These are phyloP conservation scores for Candida arabinofermentans DNA, from an alignment of 805 yeast genomes.

Conservation along the genomic window DNA sequence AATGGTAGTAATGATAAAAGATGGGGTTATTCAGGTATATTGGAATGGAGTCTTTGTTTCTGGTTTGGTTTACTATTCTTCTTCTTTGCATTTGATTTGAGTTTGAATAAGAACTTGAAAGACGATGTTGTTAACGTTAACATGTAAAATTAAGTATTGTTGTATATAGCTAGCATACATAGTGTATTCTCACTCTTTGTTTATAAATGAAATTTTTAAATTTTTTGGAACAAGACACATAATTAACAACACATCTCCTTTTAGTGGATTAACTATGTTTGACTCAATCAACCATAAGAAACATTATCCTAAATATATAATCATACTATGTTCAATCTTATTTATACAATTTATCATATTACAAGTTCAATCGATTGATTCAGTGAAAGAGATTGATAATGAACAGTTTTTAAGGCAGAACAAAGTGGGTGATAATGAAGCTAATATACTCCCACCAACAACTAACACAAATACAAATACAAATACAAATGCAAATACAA, in stretches of 20 bases:
- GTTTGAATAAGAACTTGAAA: conserved; percentile 15
- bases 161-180: too few species aligned
- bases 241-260: too few species aligned
- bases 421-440: background rate
- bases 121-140: conserved; percentile 7
- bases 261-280: too few species aligned
- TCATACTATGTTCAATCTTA: background rate
- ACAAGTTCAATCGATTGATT: background rate
- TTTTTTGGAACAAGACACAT: too few species aligned
- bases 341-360: background rate
- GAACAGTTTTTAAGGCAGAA: conserved; percentile 1
- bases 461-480: background rate
- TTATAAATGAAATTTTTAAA: background rate
- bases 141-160: too few species aligned
- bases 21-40: conserved; percentile 52
- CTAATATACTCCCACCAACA: background rate
- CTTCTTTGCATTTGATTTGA: conserved; percentile 63
- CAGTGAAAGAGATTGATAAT: background rate
- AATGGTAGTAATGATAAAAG: conserved; percentile 28
- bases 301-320: background rate
- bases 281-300: background rate
- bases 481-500: too few species aligned
- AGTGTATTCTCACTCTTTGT: too few species aligned
- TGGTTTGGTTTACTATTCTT: conserved; percentile 72
- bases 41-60: conserved; percentile 88